These are phyloP conservation scores for Cordyceps cateniannulata DNA, from an alignment of 2,329 filamentous ascomycete genomes.

Conservation along the genomic window DNA sequence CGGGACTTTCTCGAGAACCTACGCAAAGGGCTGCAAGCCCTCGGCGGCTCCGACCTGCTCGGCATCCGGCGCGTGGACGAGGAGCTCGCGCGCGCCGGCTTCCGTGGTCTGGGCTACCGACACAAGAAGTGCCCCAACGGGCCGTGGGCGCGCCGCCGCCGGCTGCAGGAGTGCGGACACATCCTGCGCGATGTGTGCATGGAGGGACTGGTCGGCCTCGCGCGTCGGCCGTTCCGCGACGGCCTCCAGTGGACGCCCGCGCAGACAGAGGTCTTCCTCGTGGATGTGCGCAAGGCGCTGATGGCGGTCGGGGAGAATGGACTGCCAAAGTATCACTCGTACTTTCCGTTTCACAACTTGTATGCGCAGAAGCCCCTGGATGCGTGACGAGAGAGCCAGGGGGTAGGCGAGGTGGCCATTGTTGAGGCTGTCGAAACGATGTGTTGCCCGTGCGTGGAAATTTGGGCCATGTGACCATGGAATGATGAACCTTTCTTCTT, in stretches of 20 bases:
- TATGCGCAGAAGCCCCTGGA: constrained; percentile 32
- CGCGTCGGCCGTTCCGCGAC: constrained; percentile 31
- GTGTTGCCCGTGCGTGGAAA: background rate
- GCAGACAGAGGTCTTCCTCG: constrained; percentile 38
- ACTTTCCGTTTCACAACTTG: constrained; percentile 34
- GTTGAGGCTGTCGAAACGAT: background rate
- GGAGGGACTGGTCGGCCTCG: constrained; percentile 33
- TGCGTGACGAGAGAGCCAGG: background rate
- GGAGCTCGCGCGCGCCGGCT: constrained; percentile 35
- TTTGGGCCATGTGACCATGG: background rate
- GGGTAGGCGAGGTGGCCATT: background rate
- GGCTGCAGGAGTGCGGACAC: constrained; percentile 38
- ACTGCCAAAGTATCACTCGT: constrained; percentile 31
- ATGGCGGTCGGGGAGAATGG: constrained; percentile 26
- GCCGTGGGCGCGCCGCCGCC: constrained; percentile 37
- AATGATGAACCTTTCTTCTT: background rate
- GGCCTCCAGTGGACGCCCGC: constrained; percentile 34
- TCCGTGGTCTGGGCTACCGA: constrained; percentile 33
- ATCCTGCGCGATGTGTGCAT: constrained; percentile 37
- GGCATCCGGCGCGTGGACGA: constrained; percentile 30
- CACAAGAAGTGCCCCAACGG: constrained; percentile 43
- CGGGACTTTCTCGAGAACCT: constrained; percentile 40
- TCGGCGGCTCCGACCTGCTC: constrained; percentile 38
- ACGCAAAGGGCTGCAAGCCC: constrained; percentile 31
- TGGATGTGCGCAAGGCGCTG: constrained; percentile 35